Conservation (phyloP, 495 filamentous ascomycete genomes). For the Podospora comata region DNA sequence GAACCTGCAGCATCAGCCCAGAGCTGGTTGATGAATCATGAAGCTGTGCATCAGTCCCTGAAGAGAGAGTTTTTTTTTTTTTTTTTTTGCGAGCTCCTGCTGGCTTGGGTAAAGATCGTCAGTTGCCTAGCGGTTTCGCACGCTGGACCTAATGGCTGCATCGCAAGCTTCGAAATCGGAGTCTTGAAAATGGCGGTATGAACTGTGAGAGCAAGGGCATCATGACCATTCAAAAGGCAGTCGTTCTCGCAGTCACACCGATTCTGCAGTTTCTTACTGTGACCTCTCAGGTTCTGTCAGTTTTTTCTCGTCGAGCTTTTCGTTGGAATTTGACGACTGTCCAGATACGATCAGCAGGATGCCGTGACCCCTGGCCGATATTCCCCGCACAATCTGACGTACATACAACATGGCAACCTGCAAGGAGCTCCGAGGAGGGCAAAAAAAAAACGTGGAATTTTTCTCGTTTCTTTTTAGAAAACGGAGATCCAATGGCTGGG, state of each 20-base stretch:
- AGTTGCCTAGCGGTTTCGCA: neutral
- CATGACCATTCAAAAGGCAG: constrained; percentile 1
- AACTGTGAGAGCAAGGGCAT: neutral
- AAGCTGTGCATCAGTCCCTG: constrained; percentile 2
- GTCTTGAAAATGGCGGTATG: constrained; percentile 1
- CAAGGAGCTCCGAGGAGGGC: neutral
- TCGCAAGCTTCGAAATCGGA: neutral
- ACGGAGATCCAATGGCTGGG: neutral
- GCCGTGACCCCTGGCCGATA: neutral
- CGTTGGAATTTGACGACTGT: neutral
- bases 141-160: neutral
- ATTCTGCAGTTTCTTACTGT: neutral
- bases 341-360: neutral
- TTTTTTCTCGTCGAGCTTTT: neutral
- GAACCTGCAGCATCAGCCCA: neutral
- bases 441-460: neutral
- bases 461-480: neutral
- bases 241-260: neutral
- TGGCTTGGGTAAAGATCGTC: constrained; percentile 8
- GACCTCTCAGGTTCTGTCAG: neutral
- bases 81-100: neutral
- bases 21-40: neutral
- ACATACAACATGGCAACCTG: constrained; percentile 5
- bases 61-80: neutral
- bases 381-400: constrained; percentile 13